Evolutionary conservation across 257 asterid species (phyloP).

Genomic region (Solanum microdontum): DNA sequence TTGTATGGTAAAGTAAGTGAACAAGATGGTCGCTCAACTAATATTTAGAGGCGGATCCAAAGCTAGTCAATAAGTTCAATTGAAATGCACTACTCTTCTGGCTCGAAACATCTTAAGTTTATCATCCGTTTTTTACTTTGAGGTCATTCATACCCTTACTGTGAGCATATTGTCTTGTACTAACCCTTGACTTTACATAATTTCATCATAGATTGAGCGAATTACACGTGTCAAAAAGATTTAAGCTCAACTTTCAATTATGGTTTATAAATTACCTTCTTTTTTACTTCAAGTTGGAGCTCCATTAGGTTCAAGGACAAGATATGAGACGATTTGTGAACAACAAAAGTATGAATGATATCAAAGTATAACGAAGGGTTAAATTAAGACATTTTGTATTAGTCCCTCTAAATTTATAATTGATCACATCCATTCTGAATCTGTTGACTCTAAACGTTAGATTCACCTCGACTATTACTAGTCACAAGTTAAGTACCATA

Average conservation of each 20-base stretch:
- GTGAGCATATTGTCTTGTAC: neutral
- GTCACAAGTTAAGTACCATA: conserved; percentile 7
- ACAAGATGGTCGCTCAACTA: neutral
- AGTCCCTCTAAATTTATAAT: neutral
- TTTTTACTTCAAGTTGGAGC: neutral
- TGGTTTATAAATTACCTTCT: neutral
- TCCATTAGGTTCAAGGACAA: neutral
- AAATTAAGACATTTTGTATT: neutral
- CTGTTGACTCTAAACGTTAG: neutral
- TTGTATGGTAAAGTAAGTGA: neutral
- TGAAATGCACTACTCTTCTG: neutral
- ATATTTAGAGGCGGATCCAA: neutral
- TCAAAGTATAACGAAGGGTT: neutral
- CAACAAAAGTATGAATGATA: neutral
- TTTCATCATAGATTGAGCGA: neutral
- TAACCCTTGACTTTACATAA: neutral
- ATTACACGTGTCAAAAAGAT: neutral
- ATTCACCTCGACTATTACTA: neutral
- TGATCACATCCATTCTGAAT: neutral
- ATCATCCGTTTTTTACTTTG: neutral
- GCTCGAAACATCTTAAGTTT: neutral
- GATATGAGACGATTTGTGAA: neutral
- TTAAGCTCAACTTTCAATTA: neutral
- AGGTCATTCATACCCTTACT: neutral
- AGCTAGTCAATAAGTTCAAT: neutral